Evolutionary conservation across 2,329 filamentous ascomycete species (phyloP).

Genomic region (Sarocladiaceae sp.): DNA sequence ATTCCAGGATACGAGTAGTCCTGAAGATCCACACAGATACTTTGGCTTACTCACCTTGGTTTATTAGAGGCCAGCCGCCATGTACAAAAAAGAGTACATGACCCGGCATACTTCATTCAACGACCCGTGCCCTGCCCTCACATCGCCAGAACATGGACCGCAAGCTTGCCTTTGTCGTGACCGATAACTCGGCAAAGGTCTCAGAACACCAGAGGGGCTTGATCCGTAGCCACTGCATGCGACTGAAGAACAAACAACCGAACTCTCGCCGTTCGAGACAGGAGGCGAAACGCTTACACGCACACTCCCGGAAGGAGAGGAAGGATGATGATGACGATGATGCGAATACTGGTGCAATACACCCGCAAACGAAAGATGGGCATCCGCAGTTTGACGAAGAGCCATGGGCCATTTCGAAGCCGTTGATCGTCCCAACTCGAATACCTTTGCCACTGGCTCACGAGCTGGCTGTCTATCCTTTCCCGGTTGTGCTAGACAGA

Average conservation of each 20-base stretch:
- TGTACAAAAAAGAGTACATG: too few relatives aligned
- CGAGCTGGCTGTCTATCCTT: slow-evolving; percentile 5
- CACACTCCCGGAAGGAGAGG: neutral
- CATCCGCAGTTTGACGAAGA: too few relatives aligned
- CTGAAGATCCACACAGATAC: too few relatives aligned
- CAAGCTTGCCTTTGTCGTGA: slow-evolving; percentile 8
- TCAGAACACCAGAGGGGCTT: neutral
- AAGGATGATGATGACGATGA: too few relatives aligned
- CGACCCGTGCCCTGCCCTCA: too few relatives aligned
- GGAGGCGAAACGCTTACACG: neutral
- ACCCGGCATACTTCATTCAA: too few relatives aligned
- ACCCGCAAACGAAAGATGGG: too few relatives aligned
- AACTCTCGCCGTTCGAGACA: slow-evolving; percentile 1
- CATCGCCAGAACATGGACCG: neutral
- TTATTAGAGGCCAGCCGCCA: too few relatives aligned
- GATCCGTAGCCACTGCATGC: slow-evolving; percentile 9
- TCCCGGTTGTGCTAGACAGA: slow-evolving; percentile 3
- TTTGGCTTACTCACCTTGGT: too few relatives aligned
- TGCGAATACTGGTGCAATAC: too few relatives aligned
- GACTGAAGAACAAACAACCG: slow-evolving; percentile 7
- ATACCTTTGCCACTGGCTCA: slow-evolving; percentile 1
- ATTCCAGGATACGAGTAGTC: too few relatives aligned
- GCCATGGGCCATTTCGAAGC: too few relatives aligned
- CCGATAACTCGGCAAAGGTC: slow-evolving; percentile 2
- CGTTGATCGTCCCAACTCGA: neutral